Base-by-base conservation (phyloP, 768 basidiomycete species). In the Pholiota molesta region DNA sequence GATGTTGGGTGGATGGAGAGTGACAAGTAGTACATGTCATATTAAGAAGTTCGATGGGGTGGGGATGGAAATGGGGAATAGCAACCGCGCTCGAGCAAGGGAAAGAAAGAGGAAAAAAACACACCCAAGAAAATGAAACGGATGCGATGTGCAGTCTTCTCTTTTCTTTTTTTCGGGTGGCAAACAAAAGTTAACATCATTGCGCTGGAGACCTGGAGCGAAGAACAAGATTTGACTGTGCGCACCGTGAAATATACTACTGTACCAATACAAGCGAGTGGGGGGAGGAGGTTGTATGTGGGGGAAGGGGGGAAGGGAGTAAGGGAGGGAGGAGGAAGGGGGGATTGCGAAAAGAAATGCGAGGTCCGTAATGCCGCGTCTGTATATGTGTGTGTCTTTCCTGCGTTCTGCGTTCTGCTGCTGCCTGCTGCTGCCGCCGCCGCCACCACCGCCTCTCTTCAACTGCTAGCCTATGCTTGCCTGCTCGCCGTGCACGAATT, bases 201-300 rank as follows among this genome's bases (percentile, higher is more conserved):
- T 57, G 21, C 23, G 40, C 40, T 45, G 40, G 40, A 44, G 40
- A 26, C 28, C 35, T 21, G 21, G 55, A 33, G 55, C 55, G 59
- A 55, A 47, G 73, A 68, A 66, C 57, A 64, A 52, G 52, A 61
- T 57, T 66, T 62, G 66, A 67, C 68, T 68, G 60, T 65, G 72
- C 71, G 72, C 71, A 71, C 71, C 71, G 68, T 66, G 64, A 68
- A 63, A 67, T 72, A 70, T 64, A 68, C 78, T 84, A 83, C 77
- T 75, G 75, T 83, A 83, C 79, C 81, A 81, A 81, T 83, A 84
- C 81, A 83, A 76, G 76, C 72, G 74, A 57, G 29, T 26, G 42
- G 56, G 37, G 31, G n/a, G 33, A 21, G 29, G 29, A 40, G 14
- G 52, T 53, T 33, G 31, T 19, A 23, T 21, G 53, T 55, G 40